Conservation (phyloP, 1,139 yeast genomes). For the Scheffersomyces quercinus region DNA sequence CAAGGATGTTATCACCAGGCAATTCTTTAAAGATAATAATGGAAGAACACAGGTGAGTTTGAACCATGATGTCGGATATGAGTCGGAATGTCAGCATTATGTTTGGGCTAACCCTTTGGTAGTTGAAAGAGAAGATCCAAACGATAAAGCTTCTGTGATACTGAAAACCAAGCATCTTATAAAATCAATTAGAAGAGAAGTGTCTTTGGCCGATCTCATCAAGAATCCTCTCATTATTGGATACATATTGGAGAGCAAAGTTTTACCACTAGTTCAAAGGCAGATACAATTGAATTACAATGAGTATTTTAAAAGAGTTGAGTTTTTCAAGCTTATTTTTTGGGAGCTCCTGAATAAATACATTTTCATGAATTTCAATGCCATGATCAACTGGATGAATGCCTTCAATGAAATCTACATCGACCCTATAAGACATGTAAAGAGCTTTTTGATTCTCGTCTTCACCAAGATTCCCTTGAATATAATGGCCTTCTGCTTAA, state of each 20-base stretch:
- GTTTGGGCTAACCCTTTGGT: not conserved
- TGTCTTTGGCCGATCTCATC: slow-evolving; percentile 13
- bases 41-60: not conserved
- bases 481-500: slow-evolving; percentile 14
- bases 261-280: slow-evolving; percentile 9
- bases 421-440: slow-evolving; percentile 9
- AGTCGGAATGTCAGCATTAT: not conserved
- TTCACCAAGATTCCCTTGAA: slow-evolving; percentile 18
- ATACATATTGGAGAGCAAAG: slow-evolving; percentile 8
- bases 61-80: not conserved
- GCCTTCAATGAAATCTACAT: slow-evolving; percentile 5
- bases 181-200: not conserved
- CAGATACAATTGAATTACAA: slow-evolving; percentile 1
- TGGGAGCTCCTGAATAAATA: slow-evolving; percentile 20
- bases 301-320: slow-evolving; percentile 5
- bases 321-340: slow-evolving; percentile 11
- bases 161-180: not conserved
- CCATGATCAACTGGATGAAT: slow-evolving; percentile 2
- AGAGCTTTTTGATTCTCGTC: slow-evolving; percentile 11
- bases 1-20: slow-evolving; percentile 8
- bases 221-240: slow-evolving; percentile 13
- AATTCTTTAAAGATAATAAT: not conserved
- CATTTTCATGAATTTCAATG: slow-evolving; percentile 8
- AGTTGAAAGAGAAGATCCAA: not conserved
- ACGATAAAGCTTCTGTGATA: not conserved